Evolutionary conservation across 2,329 filamentous ascomycete species (phyloP), one percentile per base, ranked within the genome.

Genomic region (Paecilomyces variotii): DNA sequence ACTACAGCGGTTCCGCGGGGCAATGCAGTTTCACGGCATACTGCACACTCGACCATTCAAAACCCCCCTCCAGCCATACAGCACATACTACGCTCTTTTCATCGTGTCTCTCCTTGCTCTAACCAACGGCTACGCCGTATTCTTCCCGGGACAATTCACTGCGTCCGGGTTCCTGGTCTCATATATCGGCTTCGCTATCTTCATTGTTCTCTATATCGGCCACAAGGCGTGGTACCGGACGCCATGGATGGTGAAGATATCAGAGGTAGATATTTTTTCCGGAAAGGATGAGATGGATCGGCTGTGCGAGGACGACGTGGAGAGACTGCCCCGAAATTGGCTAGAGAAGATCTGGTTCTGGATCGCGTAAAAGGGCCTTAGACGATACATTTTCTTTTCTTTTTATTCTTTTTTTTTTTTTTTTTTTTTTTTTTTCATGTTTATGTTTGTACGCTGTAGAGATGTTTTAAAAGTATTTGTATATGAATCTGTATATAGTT

Each of bases 71-170:
- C 78, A 81, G 58, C 83, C 84, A 0, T 85, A 78, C 61, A 74
- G 76, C 7, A 76, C 82, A 0, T 84, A 78, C 66, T 74, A 81
- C 45, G 78, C 76, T 0, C 70, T 85, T 0, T 57, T 75, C 4
- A 64, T 84, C 25, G 77, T 82, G 14, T 69, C 72, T 19, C 63
- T 80, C 4, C 73, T 83, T 51, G 78, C 84, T 55, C 62, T 85
- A 26, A 83, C 84, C 57, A 80, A 84, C 52, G 82, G 84, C 14
- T 84, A 83, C 58, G 78, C 83, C 59, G 73, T 78, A 25, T 84
- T 86, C 62, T 73, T 77, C 59, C 81, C 81, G 5, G 66, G 65
- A 0, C 57, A 70, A 0, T 83, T 78, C 63, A 76, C 70, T 45
- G 72, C 75, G 0, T 72, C 78, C 9, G 74, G 75, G 51, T 84